Conservation (phyloP, 2,329 filamentous ascomycete species). For the Pyrenophora teres region DNA sequence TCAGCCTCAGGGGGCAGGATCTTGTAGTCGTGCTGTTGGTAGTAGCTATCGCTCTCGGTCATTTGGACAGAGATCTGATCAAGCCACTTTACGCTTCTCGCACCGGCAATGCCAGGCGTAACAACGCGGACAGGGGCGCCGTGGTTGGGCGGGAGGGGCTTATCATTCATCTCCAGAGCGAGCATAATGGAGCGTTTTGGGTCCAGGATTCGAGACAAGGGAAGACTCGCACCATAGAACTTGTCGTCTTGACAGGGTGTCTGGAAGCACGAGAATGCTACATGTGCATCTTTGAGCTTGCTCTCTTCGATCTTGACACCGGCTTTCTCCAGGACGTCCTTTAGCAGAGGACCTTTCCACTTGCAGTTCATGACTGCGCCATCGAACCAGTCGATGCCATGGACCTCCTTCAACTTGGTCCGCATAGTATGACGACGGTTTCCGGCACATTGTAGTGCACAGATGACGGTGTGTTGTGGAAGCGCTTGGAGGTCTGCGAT, state of each 20-base stretch:
- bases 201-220: slow-evolving; percentile 37
- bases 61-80: slow-evolving; percentile 58
- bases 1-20: slow-evolving; percentile 59
- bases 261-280: slow-evolving; percentile 61
- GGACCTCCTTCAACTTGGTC: slow-evolving; percentile 62
- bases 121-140: slow-evolving; percentile 60
- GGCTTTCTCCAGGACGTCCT: slow-evolving; percentile 57
- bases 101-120: slow-evolving; percentile 59
- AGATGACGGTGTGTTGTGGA: slow-evolving; percentile 60
- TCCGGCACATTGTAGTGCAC: slow-evolving; percentile 64
- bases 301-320: slow-evolving; percentile 46
- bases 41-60: slow-evolving; percentile 59
- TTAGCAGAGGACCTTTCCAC: slow-evolving; percentile 58
- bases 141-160: slow-evolving; percentile 54
- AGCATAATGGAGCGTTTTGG: slow-evolving; percentile 26
- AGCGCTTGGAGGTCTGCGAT: slow-evolving; percentile 55
- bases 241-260: slow-evolving; percentile 60
- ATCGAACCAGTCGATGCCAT: slow-evolving; percentile 65
- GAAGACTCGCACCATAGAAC: slow-evolving; percentile 64
- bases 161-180: slow-evolving; percentile 55
- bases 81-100: slow-evolving; percentile 62
- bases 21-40: slow-evolving; percentile 65
- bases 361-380: slow-evolving; percentile 65
- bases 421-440: slow-evolving; percentile 66
- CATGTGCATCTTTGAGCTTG: slow-evolving; percentile 50